Evolutionary conservation across 768 basidiomycete genomes (phyloP), one percentile per base, ranked within the genome.

Genomic region (Rhodotorula graminis): DNA sequence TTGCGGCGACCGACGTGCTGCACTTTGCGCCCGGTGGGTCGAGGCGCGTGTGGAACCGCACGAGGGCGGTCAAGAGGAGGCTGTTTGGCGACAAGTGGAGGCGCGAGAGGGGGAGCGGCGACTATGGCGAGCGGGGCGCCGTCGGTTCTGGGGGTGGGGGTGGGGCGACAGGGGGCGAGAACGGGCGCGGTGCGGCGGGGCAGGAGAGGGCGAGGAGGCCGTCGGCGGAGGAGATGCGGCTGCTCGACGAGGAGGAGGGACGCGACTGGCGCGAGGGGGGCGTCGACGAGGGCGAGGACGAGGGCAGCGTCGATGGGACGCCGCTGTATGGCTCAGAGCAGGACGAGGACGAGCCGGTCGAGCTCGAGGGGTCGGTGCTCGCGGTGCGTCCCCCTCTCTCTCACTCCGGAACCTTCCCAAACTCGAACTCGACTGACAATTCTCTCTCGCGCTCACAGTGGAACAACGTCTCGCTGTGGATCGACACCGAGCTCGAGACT

Each of bases 401-500:
- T 16, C 16, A 29, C n/a, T 23, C 2, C 44, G 12, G 49, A 2
- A 12, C 37, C 37, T 37, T 37, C 37, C 9, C 37, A 37, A 37
- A 37, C 37, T 37, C 37, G 37, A 7, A 0, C 29, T 61, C 27
- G 19, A 16, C 40, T 37, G 23, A 12, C 40, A 6, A 0, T 5
- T 9, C 25, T 53, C 15, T 7, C 21, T 7, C 5, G 9, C 27
- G n/a, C 25, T 3, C 16, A 10, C 61, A 73, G 70, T 76, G 70
- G 72, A 46, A 61, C 46, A 62, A 72, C 57, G 31, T 76, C 10
- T 76, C 69, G 6, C 61, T 73, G 3, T 73, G 69, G 69, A 73
- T 78, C 59, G 74, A 76, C 53, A 72, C 74, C 0, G 16, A 62
- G 18, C 61, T 67, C 65, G 74, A 72, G 58, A 70, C 74, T 2